Evolutionary conservation across 2,329 filamentous ascomycete genomes (phyloP), one percentile per base, ranked within the genome.

Genomic region (Aplosporella prunicola): DNA sequence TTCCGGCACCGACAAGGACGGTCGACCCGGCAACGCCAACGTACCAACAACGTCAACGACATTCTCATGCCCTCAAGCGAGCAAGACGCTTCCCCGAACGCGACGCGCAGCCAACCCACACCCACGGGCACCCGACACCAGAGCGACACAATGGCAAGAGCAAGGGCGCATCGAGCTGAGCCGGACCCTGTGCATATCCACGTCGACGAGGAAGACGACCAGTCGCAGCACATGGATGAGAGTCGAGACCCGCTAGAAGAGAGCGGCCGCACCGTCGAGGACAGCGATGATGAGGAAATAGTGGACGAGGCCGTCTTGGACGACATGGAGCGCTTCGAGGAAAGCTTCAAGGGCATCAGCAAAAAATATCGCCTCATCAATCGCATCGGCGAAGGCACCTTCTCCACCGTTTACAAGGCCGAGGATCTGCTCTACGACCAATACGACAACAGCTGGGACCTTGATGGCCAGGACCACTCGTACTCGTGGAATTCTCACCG

Each of bases 331-430:
- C 84, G 79, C 48, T 76, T 98, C 40, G 80, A 89, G 50, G 70
- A 77, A 37, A 81, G 78, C 22, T 95, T 96, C 56, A 79, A 79
- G 24, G 84, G 82, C 35, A 93, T 96, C 57, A 81, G 75, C 47
- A 73, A 84, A 51, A 78, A 80, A 41, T 98, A 89, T 62, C 80
- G 88, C 36, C 65, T 98, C 38, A 91, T 98, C 57, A 95, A 95
- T 63, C 81, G 89, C 45, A 98, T 98, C 53, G 91, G 91, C 53
- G 91, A 98, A 74, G 87, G 91, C 41, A 98, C 91, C 1, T 98
- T 98, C 57, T 96, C 91, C 1, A 96, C 91, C 2, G 91, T 98
- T 9, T 98, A 98, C 71, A 98, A 98, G 61, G 91, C 93, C 14
- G 87, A 96, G 60, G 91, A 98, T 56, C 65, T 96, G 17, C 71